Evolutionary conservation across 371 early-diverging fungal genomes (phyloP).

Genomic region (Apophysomyces trapeziformis): DNA sequence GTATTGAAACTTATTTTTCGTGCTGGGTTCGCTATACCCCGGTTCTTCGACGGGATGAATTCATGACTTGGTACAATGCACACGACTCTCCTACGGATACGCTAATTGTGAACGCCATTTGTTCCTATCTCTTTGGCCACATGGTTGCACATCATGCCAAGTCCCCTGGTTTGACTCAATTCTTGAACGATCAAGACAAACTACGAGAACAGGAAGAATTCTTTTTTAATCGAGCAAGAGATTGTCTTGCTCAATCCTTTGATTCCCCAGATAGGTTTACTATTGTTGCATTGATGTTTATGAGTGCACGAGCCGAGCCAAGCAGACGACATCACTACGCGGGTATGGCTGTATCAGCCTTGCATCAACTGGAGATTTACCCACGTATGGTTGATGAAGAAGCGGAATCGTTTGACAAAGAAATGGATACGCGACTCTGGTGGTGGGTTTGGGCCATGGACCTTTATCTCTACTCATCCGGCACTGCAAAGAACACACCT

Average conservation of each 20-base stretch:
- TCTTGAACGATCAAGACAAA: conserved; percentile 38
- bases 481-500: conserved; percentile 41
- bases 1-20: conserved; percentile 44
- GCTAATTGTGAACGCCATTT: conserved; percentile 53
- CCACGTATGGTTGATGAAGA: conserved; percentile 47
- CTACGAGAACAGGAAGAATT: conserved; percentile 52
- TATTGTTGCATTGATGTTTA: conserved; percentile 36
- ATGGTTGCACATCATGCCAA: conserved; percentile 42
- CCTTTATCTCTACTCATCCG: conserved; percentile 46
- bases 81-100: conserved; percentile 39
- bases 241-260: conserved; percentile 45
- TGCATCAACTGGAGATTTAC: conserved; percentile 48
- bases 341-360: conserved; percentile 51
- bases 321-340: conserved; percentile 42
- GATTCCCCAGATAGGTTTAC: conserved; percentile 47
- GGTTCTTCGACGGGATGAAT: conserved; percentile 40
- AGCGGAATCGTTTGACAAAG: conserved; percentile 44
- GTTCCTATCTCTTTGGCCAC: conserved; percentile 38
- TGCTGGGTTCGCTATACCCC: conserved; percentile 50
- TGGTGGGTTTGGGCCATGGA: conserved; percentile 55
- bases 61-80: conserved; percentile 44
- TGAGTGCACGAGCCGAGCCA: conserved; percentile 34
- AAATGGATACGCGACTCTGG: conserved; percentile 57
- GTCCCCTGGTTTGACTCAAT: conserved; percentile 21
- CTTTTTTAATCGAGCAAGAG: conserved; percentile 49